Percentiles rank a stretch among this genome's conserved stretches.
Evolutionary conservation across 2,329 filamentous ascomycete genomes (phyloP).

Genomic region (Leptosphaerulina australis): DNA sequence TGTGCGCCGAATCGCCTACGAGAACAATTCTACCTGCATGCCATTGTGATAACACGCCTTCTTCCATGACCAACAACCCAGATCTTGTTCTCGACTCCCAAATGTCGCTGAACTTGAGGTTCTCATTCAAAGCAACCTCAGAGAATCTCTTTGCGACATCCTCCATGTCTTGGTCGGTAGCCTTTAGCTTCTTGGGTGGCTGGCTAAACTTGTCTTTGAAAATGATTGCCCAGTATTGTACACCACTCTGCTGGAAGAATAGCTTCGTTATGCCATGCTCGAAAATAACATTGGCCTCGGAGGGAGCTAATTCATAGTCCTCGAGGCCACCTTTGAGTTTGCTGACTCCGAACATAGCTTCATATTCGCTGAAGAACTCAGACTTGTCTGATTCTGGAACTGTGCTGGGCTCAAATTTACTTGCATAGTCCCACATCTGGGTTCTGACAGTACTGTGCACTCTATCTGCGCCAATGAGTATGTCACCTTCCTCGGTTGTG

Average conservation of each 20-base stretch:
- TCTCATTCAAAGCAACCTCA: slow-evolving; percentile 34
- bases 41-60: slow-evolving; percentile 51
- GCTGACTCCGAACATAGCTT: slow-evolving; percentile 23
- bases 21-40: slow-evolving; percentile 49
- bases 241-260: slow-evolving; percentile 29
- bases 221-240: slow-evolving; percentile 18
- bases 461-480: slow-evolving; percentile 36
- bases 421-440: slow-evolving; percentile 33
- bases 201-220: slow-evolving; percentile 19
- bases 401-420: slow-evolving; percentile 6
- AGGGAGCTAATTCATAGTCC: slow-evolving; percentile 33
- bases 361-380: slow-evolving; percentile 8
- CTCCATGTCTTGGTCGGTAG: slow-evolving; percentile 37
- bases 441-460: slow-evolving; percentile 28
- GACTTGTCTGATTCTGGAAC: slow-evolving; percentile 21
- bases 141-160: slow-evolving; percentile 32
- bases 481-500: slow-evolving; percentile 24
- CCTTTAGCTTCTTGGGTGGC: slow-evolving; percentile 15
- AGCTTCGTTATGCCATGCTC: slow-evolving; percentile 36
- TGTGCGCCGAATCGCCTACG: slow-evolving; percentile 54
- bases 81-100: slow-evolving; percentile 31
- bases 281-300: slow-evolving; percentile 30
- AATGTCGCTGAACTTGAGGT: slow-evolving; percentile 44
- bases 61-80: slow-evolving; percentile 41
- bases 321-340: slow-evolving; percentile 11